Evolutionary conservation across 495 filamentous ascomycete species (phyloP), one percentile per base, ranked within the genome.

Genomic region (Chaetomium cochliodes): DNA sequence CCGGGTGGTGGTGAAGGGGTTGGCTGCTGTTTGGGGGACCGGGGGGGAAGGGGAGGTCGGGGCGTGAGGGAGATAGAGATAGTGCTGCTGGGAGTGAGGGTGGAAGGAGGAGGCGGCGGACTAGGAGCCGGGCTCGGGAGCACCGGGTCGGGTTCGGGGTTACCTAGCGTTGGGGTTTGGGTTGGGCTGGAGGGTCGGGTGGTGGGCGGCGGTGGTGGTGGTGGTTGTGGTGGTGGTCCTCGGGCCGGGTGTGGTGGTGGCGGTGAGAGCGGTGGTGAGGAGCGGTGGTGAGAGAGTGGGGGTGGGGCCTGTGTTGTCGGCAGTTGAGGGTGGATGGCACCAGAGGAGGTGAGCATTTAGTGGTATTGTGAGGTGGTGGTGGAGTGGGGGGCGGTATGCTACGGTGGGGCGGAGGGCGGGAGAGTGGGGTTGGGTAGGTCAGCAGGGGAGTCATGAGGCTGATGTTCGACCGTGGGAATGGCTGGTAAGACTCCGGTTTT

Each of bases 91-190:
- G 49, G 13, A 22, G 7, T 13, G 30, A 39, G 22, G 15, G 30
- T 28, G 42, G 63, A 47, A 62, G 66, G 49, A 62, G 66, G 59
- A 62, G 66, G 59, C 20, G 26, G 47, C 53, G 66, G 63, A 63
- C 62, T 47, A 65, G 59, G 63, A 65, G 63, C 56, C 41, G 66
- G 46, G 49, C 37, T 12, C 56, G 65, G 51, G 52, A 42, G 47
- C 46, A 55, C 28, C 30, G 42, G 26, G 33, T 56, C 5, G 49
- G 30, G 22, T 41, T 54, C 23, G 61, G 20, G 30, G 47, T 30
- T 30, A n/a, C n/a, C n/a, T n/a, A 30, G 28, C 28, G 28, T 28
- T 37, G 60, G 39, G 23, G 18, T n/a, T n/a, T n/a, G n/a, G n/a
- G n/a, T n/a, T n/a, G n/a, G n/a, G n/a, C n/a, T 42, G 6, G 28